These are phyloP conservation scores for Solanum chilense DNA, from an alignment of 257 asterid genomes.

Conservation along the genomic window DNA sequence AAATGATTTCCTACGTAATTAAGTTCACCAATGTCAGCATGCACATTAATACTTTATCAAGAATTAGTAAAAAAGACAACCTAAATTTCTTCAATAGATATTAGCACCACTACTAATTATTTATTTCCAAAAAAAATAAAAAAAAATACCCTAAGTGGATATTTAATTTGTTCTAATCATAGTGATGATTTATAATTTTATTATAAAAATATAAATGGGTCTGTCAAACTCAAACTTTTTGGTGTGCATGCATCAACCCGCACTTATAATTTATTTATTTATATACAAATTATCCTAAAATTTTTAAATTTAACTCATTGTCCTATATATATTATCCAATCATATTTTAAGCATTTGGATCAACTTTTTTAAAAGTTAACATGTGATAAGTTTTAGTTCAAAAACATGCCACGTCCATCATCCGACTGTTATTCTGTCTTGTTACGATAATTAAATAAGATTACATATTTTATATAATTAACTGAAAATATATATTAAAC, in stretches of 20 bases:
- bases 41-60: neutral
- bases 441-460: neutral
- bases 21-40: neutral
- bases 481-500: too few species aligned
- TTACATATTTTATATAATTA: neutral
- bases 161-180: neutral
- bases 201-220: neutral
- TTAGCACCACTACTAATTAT: neutral
- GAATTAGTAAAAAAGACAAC: neutral
- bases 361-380: neutral
- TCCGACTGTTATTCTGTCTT: neutral
- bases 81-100: neutral
- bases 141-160: neutral
- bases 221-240: neutral
- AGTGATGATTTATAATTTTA: neutral
- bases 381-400: neutral
- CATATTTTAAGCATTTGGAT: neutral
- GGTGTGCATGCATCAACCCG: neutral
- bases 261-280: neutral
- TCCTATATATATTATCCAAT: neutral
- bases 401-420: neutral
- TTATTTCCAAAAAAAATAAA: neutral
- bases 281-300: neutral
- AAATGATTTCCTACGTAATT: neutral
- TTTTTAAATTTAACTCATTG: too few species aligned